Conservation (phyloP, 768 basidiomycete species). For the Agaricus subrufescens region DNA sequence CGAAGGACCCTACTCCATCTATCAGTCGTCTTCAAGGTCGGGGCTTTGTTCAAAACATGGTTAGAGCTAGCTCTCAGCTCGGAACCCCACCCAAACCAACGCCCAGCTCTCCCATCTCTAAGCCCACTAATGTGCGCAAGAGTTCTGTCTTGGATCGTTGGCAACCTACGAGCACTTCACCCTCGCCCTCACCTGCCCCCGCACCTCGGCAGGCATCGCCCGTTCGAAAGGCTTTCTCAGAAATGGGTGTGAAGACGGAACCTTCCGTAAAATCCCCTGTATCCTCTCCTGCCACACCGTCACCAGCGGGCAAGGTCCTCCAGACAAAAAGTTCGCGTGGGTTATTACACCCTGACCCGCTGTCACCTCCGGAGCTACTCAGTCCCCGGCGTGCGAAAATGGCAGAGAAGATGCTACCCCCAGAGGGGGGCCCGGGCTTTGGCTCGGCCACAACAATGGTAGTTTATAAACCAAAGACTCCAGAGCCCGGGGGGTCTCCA, state of each 20-base stretch:
- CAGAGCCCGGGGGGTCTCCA: conserved; percentile 39
- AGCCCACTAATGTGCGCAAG: conserved; percentile 30
- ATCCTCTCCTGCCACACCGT: background rate
- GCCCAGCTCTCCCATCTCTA: conserved; percentile 25
- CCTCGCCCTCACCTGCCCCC: conserved; percentile 29
- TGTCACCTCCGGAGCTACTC: conserved; percentile 12
- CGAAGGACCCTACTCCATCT: conserved; percentile 77
- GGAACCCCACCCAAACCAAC: conserved; percentile 35
- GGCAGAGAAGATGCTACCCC: conserved; percentile 22
- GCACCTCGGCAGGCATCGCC: conserved; percentile 25
- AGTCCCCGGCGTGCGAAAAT: conserved; percentile 13
- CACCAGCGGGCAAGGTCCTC: conserved; percentile 15
- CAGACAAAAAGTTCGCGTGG: conserved; percentile 38
- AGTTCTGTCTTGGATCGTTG: conserved; percentile 70
- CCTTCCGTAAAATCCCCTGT: conserved; percentile 4
- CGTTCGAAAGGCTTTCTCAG: conserved; percentile 33
- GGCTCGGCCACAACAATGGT: conserved; percentile 79
- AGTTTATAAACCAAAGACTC: conserved; percentile 53
- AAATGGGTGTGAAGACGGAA: conserved; percentile 17
- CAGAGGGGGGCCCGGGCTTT: conserved; percentile 35
- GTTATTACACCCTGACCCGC: conserved; percentile 19
- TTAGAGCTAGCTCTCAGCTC: conserved; percentile 60
- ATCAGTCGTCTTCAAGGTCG: conserved; percentile 79
- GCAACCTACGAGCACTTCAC: conserved; percentile 37
- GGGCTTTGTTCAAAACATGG: conserved; percentile 82